phyloP scores from a whole-genome alignment of 768 basidiomycete species.

The Suillus lakei region DNA sequence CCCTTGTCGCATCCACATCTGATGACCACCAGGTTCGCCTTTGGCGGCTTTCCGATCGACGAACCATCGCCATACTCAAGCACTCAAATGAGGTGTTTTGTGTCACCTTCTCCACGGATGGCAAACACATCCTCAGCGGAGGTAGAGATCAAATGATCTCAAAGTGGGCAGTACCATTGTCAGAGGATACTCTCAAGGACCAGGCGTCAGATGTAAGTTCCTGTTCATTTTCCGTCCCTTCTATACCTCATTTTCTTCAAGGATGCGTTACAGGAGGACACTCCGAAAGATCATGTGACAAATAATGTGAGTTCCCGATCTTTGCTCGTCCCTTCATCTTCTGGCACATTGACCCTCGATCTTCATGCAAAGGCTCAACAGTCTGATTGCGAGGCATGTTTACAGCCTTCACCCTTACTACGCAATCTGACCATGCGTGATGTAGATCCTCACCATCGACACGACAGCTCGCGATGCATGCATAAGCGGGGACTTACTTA shows the following conservation, averaged over 20 bases:
- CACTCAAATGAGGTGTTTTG: not conserved
- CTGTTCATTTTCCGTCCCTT: not conserved
- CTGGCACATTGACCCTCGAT: too few species aligned
- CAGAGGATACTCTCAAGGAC: not conserved
- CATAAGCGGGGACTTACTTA: not conserved
- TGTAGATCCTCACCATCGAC: not conserved
- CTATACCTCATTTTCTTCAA: not conserved
- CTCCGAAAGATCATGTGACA: not conserved
- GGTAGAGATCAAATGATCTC: not conserved
- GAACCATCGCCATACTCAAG: not conserved
- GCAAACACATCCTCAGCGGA: not conserved
- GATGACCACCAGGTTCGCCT: not conserved
- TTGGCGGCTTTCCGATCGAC: not conserved
- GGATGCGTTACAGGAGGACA: not conserved
- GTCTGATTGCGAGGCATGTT: too few species aligned
- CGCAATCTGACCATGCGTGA: not conserved
- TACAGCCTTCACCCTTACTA: not conserved
- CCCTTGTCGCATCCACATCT: not conserved
- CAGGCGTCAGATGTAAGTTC: not conserved
- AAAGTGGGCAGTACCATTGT: constrained; percentile 4
- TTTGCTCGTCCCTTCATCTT: too few species aligned
- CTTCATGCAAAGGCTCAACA: too few species aligned
- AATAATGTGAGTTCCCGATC: too few species aligned
- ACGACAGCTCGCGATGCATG: not conserved
- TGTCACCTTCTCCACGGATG: not conserved